Base-by-base conservation (phyloP, 192 early-diverging fungal species). In the Entomortierella chlamydospora region DNA sequence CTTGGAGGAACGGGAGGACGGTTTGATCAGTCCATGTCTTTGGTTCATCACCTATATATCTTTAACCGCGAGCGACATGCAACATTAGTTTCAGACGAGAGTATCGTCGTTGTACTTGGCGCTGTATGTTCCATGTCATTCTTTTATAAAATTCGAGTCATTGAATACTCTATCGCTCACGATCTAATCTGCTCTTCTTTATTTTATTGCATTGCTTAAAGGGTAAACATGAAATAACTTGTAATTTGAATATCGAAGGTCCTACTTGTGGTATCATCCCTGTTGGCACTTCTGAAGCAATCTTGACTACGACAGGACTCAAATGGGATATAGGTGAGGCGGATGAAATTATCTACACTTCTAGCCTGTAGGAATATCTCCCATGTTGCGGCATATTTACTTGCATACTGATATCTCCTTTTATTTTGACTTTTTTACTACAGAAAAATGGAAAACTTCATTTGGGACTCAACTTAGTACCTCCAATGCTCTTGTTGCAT, bases 251-350 rank as follows among this genome's bases (percentile, higher is more conserved):
- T 18, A 73, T 93, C 7, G 93, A 96, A 80, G 95, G 96, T 0
- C 94, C 95, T 2, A 93, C 91, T 0, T 98, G 96, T 70, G 96
- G 96, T 25, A 83, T 98, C 0, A 83, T 98, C 57, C 96, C 96
- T 15, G 81, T 98, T 33, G 91, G 91, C 11, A 87, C 88, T 1
- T 83, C 83, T 4, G 82, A 83, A 31, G 88, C 91, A 2, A 82
- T 76, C 12, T 59, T 94, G 43, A 90, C 90, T 0, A 96, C 95
- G 2, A 68, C 41, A 8, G 96, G 96, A 1, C 85, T 98, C 34
- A 87, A 88, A 60, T 98, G 95, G 94, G 90, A 98, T 70, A 66
- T 98, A 22, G 87, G 93, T 94, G 84, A 60, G 83, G 29, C 30
- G 15, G 31, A 37, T 20, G 1, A 58, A 37, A 37, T 12, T 9